phyloP scores from a whole-genome alignment of 2,329 filamentous ascomycete genomes.

The Didymella sp. region DNA sequence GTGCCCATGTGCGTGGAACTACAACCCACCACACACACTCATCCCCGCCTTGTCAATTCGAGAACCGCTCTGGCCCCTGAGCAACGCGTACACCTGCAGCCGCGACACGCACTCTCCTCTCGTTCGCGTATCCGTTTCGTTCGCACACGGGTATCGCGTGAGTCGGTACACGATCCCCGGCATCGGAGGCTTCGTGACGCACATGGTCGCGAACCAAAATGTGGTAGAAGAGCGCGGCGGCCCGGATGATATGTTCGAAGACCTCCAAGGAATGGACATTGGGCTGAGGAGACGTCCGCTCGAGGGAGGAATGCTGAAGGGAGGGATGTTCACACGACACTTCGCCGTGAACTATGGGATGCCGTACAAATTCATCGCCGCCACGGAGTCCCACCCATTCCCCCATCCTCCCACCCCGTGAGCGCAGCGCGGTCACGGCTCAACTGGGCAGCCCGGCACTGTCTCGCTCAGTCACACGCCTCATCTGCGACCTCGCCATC shows the following conservation, averaged over 20 bases:
- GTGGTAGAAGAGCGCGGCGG: slow-evolving; percentile 63
- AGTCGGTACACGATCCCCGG: slow-evolving; percentile 58
- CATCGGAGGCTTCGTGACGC: slow-evolving; percentile 55
- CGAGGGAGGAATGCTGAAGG: slow-evolving; percentile 37
- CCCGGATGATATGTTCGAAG: slow-evolving; percentile 66
- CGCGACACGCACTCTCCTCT: slow-evolving; percentile 40
- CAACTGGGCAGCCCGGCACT: slow-evolving; percentile 61
- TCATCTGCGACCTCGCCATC: background rate
- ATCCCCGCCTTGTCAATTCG: slow-evolving; percentile 39
- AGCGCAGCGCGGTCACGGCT: slow-evolving; percentile 60
- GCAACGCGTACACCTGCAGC: slow-evolving; percentile 41
- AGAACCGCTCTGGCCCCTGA: slow-evolving; percentile 49
- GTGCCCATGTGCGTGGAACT: slow-evolving; percentile 63
- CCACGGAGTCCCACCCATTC: slow-evolving; percentile 49
- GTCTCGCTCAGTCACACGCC: slow-evolving; percentile 43
- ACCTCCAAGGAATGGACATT: slow-evolving; percentile 52
- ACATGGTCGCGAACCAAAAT: slow-evolving; percentile 63
- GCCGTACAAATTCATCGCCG: slow-evolving; percentile 70
- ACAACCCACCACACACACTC: slow-evolving; percentile 42
- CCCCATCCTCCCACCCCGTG: slow-evolving; percentile 51
- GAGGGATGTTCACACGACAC: slow-evolving; percentile 59
- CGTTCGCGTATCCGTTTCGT: slow-evolving; percentile 44
- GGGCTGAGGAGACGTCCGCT: slow-evolving; percentile 35
- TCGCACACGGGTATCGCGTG: slow-evolving; percentile 53
- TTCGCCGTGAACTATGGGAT: slow-evolving; percentile 67